phyloP scores from a whole-genome alignment of 768 basidiomycete species.

The Tephrocybe sp. region DNA sequence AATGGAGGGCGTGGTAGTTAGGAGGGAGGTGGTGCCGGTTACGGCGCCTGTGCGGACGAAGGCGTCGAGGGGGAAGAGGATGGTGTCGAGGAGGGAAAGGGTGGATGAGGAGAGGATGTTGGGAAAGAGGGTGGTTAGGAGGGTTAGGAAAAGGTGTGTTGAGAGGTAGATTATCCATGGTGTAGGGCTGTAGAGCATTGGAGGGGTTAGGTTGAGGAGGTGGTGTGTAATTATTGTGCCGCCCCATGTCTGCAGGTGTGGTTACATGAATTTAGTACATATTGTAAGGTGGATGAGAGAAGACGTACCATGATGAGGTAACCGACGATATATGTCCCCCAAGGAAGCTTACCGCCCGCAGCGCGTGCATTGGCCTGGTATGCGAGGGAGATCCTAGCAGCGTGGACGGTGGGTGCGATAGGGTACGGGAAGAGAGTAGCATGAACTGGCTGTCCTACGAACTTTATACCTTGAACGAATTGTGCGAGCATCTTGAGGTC shows the following conservation, averaged over 20 bases:
- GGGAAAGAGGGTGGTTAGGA: conserved; percentile 36
- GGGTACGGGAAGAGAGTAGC: conserved; percentile 37
- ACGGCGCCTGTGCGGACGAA: conserved; percentile 43
- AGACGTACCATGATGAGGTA: conserved; percentile 43
- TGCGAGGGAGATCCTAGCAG: conserved; percentile 39
- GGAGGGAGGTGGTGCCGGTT: conserved; percentile 30
- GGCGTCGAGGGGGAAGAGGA: conserved; percentile 50
- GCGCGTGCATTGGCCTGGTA: conserved; percentile 37
- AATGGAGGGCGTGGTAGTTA: conserved; percentile 24
- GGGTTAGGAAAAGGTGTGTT: conserved; percentile 42
- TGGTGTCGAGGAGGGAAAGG: conserved; percentile 35
- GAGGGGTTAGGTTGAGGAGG: conserved; percentile 42
- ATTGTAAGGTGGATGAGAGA: not conserved
- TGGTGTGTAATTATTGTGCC: conserved; percentile 42
- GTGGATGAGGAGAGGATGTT: conserved; percentile 12
- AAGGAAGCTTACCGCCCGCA: conserved; percentile 28
- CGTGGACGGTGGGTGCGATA: conserved; percentile 39
- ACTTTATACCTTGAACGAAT: conserved; percentile 7
- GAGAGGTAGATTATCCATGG: conserved; percentile 48
- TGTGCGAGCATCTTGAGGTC: not conserved
- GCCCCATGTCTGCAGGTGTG: conserved; percentile 38
- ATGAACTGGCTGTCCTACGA: conserved; percentile 30
- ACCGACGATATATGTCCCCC: conserved; percentile 42
- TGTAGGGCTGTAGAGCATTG: conserved; percentile 41
- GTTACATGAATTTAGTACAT: too few relatives aligned